phyloP scores from a whole-genome alignment of 1,284 basidiomycete species.

The Ustilago esculenta region DNA sequence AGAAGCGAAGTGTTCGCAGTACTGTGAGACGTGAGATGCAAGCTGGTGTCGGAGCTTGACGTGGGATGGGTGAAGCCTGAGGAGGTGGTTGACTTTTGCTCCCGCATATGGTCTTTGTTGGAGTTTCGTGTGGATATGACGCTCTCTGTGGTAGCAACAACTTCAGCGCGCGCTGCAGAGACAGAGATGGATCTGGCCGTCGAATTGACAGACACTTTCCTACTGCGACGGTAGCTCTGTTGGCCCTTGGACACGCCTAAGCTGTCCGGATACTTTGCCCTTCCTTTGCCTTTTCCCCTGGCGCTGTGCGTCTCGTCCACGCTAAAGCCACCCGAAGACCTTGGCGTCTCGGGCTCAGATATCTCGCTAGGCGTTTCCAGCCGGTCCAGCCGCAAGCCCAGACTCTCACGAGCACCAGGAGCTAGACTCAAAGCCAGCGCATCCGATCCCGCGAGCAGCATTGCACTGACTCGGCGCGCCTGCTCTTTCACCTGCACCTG shows the following conservation, averaged over 20 bases:
- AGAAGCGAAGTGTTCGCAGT: conserved; percentile 12
- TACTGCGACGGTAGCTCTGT: conserved; percentile 4
- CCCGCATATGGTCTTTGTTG: too few species aligned
- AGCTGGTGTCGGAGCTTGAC: conserved; percentile 1
- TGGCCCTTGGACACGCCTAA: not conserved
- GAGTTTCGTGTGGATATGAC: conserved; percentile 15
- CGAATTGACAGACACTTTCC: conserved; percentile 41
- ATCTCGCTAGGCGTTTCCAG: conserved; percentile 31
- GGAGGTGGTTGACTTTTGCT: conserved; percentile 6
- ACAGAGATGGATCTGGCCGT: conserved; percentile 29
- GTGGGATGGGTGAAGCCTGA: conserved; percentile 7
- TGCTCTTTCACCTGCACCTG: conserved; percentile 22
- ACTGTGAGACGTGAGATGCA: conserved; percentile 7
- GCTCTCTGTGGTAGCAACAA: conserved; percentile 18
- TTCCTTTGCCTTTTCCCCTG: conserved; percentile 7
- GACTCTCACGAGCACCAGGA: conserved; percentile 38
- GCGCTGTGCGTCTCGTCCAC: not conserved
- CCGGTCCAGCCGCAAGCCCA: conserved; percentile 32
- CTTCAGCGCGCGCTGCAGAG: conserved; percentile 19
- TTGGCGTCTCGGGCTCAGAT: conserved; percentile 24
- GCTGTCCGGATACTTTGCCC: conserved; percentile 7
- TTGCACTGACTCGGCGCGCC: conserved; percentile 35
- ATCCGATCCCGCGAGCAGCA: conserved; percentile 48
- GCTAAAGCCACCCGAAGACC: conserved; percentile 5
- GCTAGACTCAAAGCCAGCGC: conserved; percentile 41